A percentile compares a stretch with the other conserved stretches of the same genome.
phyloP scores from a whole-genome alignment of 1,284 basidiomycete species.

The Amylostereum areolatum region DNA sequence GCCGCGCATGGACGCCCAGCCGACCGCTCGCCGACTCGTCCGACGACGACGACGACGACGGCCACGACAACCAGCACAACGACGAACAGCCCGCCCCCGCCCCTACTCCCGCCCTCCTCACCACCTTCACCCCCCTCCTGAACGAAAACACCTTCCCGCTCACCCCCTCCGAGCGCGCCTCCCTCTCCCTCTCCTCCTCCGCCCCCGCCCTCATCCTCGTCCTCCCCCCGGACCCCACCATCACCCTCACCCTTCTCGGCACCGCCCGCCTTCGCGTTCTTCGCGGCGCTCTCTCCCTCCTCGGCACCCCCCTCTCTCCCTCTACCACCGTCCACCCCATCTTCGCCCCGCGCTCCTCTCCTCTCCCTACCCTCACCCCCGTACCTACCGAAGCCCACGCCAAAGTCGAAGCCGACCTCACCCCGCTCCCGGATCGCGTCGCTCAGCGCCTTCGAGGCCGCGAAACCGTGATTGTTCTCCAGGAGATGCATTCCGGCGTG shows the following conservation, averaged over 20 bases:
- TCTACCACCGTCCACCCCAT: constrained; percentile 38
- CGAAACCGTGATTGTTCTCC: constrained; percentile 48
- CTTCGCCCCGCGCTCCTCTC: no score
- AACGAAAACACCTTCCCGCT: constrained; percentile 43
- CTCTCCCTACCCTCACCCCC: no score
- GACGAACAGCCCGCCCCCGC: constrained; percentile 2
- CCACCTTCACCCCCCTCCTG: constrained; percentile 25
- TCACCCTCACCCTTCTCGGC: constrained; percentile 59
- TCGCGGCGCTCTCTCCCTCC: constrained; percentile 45
- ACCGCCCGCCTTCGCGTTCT: constrained; percentile 49
- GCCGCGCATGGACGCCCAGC: constrained; percentile 17
- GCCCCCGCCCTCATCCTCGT: constrained; percentile 30
- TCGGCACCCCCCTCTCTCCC: constrained; percentile 40
- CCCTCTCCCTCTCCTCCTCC: constrained; percentile 26
- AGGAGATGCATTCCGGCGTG: constrained; percentile 48
- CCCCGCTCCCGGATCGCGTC: no score
- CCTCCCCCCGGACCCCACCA: constrained; percentile 37
- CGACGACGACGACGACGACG: constrained; percentile 33
- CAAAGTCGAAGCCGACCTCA: no score
- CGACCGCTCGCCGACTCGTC: constrained; percentile 20
- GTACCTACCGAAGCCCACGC: no score
- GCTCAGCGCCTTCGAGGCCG: no score
- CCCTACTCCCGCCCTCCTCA: constrained; percentile 5
- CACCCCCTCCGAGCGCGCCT: constrained; percentile 27
- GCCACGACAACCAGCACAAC: constrained; percentile 16